phyloP scores from a whole-genome alignment of 306 rosid species.

The Arachis hypogaea region DNA sequence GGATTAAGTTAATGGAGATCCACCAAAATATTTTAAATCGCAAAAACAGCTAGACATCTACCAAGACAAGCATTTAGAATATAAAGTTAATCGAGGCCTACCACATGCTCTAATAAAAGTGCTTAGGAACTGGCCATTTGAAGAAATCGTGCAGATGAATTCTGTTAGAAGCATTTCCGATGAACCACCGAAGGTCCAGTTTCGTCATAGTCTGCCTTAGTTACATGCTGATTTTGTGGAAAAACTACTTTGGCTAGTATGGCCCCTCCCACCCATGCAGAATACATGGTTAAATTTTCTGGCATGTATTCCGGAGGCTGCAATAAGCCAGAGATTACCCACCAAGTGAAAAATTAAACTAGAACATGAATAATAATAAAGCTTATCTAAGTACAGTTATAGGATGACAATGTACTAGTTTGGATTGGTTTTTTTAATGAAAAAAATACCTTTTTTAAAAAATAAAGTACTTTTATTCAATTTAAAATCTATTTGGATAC shows the following conservation, averaged over 20 bases:
- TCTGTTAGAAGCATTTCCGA: constrained; percentile 77
- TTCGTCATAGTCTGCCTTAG: constrained; percentile 93
- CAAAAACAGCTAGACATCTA: constrained; percentile 18
- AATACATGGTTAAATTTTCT: constrained; percentile 69
- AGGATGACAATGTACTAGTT: too few species aligned
- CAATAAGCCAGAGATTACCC: constrained; percentile 16
- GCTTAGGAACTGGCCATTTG: constrained; percentile 16
- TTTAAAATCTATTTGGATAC: too few species aligned
- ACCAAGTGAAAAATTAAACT: neutral
- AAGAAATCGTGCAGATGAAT: constrained; percentile 17
- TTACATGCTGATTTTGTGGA: constrained; percentile 94
- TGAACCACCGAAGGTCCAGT: constrained; percentile 93
- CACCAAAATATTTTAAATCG: neutral
- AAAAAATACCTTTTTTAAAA: too few species aligned
- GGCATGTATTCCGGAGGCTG: constrained; percentile 80
- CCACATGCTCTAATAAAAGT: constrained; percentile 27
- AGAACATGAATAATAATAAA: neutral
- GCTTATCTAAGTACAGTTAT: too few species aligned
- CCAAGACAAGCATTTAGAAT: constrained; percentile 35
- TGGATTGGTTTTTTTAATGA: too few species aligned
- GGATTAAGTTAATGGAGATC: constrained; percentile 15
- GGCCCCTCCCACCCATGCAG: constrained; percentile 99
- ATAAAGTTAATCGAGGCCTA: constrained; percentile 32
- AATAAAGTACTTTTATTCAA: too few species aligned
- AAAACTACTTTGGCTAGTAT: constrained; percentile 99